Percentiles rank a stretch among this genome's conserved stretches.
These are phyloP conservation scores for Metschnikowia continentalis DNA, from an alignment of 805 yeast species.

Conservation along the genomic window DNA sequence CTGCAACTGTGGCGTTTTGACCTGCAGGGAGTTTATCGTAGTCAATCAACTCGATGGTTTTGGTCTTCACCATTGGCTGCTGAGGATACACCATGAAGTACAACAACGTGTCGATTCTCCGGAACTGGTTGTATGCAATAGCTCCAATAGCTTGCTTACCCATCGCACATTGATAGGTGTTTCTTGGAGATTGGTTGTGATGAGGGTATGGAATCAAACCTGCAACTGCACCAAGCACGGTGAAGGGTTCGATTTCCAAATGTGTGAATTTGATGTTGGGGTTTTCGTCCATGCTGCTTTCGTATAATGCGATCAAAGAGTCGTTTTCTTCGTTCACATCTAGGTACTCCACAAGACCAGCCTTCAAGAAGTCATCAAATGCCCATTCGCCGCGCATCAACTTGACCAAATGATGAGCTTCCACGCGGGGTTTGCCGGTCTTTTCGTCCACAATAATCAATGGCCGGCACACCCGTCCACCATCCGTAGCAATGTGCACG, in stretches of 20 bases:
- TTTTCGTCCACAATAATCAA: slow-evolving; percentile 80
- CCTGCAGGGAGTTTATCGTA: slow-evolving; percentile 98
- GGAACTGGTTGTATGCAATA: slow-evolving; percentile 93
- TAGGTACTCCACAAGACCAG: slow-evolving; percentile 89
- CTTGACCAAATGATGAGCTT: slow-evolving; percentile 60
- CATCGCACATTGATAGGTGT: slow-evolving; percentile 93
- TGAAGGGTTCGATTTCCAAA: slow-evolving; percentile 92
- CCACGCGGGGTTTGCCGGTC: slow-evolving; percentile 52
- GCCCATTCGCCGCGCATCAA: slow-evolving; percentile 67
- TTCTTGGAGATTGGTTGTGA: slow-evolving; percentile 89
- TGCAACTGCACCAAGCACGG: slow-evolving; percentile 88
- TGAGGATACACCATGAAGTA: slow-evolving; percentile 98
- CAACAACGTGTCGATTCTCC: slow-evolving; percentile 88
- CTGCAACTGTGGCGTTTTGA: slow-evolving; percentile 98
- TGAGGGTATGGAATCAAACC: slow-evolving; percentile 91
- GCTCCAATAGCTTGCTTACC: slow-evolving; percentile 99
- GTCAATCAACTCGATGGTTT: slow-evolving; percentile 90
- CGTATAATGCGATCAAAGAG: slow-evolving; percentile 86
- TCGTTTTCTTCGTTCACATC: slow-evolving; percentile 98
- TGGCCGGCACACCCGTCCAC: slow-evolving; percentile 98
- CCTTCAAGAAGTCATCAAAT: slow-evolving; percentile 85
- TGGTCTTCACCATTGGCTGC: slow-evolving; percentile 98
- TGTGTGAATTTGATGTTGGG: slow-evolving; percentile 61
- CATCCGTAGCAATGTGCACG: slow-evolving; percentile 97
- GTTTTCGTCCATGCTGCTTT: slow-evolving; percentile 47